These are phyloP conservation scores for Pyrenula aspistea DNA, from an alignment of 495 filamentous ascomycete genomes.

Conservation along the genomic window DNA sequence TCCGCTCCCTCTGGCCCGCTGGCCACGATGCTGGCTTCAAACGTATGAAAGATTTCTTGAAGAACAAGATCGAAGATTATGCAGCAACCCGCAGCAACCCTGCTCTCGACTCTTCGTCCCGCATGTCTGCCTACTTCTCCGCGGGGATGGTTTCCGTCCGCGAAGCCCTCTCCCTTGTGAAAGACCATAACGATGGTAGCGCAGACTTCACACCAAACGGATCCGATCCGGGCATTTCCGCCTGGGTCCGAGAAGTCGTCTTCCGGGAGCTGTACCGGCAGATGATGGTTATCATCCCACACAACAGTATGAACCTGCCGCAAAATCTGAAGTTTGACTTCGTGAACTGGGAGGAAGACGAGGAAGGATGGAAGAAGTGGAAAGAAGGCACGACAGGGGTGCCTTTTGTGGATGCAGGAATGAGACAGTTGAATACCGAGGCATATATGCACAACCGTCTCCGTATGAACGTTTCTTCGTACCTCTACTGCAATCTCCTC, in stretches of 20 bases:
- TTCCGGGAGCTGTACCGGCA: conserved; percentile 34
- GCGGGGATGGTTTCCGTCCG: conserved; percentile 25
- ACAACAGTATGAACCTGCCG: conserved; percentile 30
- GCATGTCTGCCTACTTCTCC: conserved; percentile 29
- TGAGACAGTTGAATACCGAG: conserved; percentile 28
- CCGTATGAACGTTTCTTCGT: conserved; percentile 26
- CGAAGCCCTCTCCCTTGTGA: conserved; percentile 16
- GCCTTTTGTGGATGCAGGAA: conserved; percentile 31
- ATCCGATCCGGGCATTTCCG: conserved; percentile 11
- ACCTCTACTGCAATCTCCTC: conserved; percentile 28
- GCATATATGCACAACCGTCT: conserved; percentile 36
- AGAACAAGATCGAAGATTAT: conserved; percentile 22
- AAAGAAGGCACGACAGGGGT: conserved; percentile 25
- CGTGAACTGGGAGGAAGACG: conserved; percentile 32
- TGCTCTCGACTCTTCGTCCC: conserved; percentile 21
- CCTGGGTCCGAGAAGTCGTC: conserved; percentile 33
- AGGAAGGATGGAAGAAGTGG: conserved; percentile 32
- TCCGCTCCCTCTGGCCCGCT: conserved; percentile 29
- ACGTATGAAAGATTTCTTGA: conserved; percentile 24
- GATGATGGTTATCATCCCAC: conserved; percentile 24
- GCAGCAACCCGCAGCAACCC: conserved; percentile 22
- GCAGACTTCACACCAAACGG: conserved; percentile 14
- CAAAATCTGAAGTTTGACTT: conserved; percentile 33
- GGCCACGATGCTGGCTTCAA: conserved; percentile 25
- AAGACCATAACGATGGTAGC: conserved; percentile 13